phyloP scores from a whole-genome alignment of 2,329 filamentous ascomycete species.

The Alternaria infectoria region DNA sequence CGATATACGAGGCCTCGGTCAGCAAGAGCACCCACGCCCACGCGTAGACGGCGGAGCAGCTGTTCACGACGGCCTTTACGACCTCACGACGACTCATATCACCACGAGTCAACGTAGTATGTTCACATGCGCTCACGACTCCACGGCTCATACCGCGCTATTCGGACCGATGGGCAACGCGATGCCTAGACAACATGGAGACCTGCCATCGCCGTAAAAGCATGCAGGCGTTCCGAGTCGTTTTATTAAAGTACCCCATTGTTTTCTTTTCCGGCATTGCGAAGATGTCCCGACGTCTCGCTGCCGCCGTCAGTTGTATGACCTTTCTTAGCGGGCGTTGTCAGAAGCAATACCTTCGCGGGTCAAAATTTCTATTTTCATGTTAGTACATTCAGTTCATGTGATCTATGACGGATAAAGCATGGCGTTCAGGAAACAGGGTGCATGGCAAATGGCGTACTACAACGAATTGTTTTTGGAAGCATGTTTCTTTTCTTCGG shows the following conservation, averaged over 20 bases:
- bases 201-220: not conserved
- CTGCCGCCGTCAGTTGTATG: constrained; percentile 3
- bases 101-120: constrained; percentile 22
- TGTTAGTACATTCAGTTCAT: constrained; percentile 30
- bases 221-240: constrained; percentile 1
- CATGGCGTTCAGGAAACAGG: constrained; percentile 27
- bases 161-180: constrained; percentile 8
- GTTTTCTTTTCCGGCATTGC: constrained; percentile 9
- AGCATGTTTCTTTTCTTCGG: constrained; percentile 16
- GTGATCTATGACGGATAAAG: constrained; percentile 17
- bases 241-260: constrained; percentile 12
- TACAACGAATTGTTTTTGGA: constrained; percentile 10
- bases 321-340: constrained; percentile 33
- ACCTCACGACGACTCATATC: constrained; percentile 22
- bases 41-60: constrained; percentile 2
- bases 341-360: constrained; percentile 31
- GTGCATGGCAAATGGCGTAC: constrained; percentile 28
- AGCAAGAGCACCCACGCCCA: constrained; percentile 14
- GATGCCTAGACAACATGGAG: constrained; percentile 2
- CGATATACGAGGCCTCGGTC: constrained; percentile 42
- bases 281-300: not conserved
- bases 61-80: constrained; percentile 15
- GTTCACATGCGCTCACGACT: constrained; percentile 8
- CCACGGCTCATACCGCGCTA: not conserved
- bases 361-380: constrained; percentile 34